phyloP scores from a whole-genome alignment of 495 filamentous ascomycete species.

The Elaphomyces granulatus region DNA sequence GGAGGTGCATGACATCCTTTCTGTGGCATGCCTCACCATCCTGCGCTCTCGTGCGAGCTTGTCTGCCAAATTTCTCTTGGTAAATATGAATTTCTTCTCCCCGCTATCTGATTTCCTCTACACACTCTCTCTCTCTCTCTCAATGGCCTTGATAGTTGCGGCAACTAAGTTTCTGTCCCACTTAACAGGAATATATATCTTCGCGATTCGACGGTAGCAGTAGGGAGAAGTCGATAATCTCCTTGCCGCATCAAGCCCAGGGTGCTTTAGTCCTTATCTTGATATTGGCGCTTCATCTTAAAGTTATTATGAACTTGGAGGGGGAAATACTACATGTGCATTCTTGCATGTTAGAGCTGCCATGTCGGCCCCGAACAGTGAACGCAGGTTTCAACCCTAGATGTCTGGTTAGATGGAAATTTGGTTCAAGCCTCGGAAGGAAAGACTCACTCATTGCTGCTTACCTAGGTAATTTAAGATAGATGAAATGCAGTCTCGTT shows the following conservation, averaged over 20 bases:
- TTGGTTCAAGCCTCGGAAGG: too few relatives aligned
- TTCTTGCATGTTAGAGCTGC: too few relatives aligned
- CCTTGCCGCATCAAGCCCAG: constrained; percentile 66
- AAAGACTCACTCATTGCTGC: too few relatives aligned
- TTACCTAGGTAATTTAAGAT: too few relatives aligned
- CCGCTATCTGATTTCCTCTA: constrained; percentile 69
- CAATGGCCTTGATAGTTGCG: constrained; percentile 82
- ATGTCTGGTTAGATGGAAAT: too few relatives aligned
- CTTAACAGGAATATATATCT: constrained; percentile 81
- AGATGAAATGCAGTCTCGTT: too few relatives aligned
- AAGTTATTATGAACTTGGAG: too few relatives aligned
- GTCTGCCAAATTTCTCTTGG: constrained; percentile 82
- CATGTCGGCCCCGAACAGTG: too few relatives aligned
- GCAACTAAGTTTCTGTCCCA: constrained; percentile 86
- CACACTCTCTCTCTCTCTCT: too few relatives aligned
- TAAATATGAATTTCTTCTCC: constrained; percentile 84
- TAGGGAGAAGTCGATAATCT: constrained; percentile 88
- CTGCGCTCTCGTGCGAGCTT: constrained; percentile 65
- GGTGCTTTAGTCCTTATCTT: constrained; percentile 71
- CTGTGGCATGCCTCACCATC: constrained; percentile 69
- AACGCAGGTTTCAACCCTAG: too few relatives aligned
- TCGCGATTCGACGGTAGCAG: constrained; percentile 84
- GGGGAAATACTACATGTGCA: too few relatives aligned
- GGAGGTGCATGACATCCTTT: constrained; percentile 79
- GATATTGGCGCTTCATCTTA: constrained; percentile 92